A percentile compares a stretch with the other conserved stretches of the same genome.
Conservation (phyloP, 1,284 basidiomycete species). For the Tylopilus orsonianus region DNA sequence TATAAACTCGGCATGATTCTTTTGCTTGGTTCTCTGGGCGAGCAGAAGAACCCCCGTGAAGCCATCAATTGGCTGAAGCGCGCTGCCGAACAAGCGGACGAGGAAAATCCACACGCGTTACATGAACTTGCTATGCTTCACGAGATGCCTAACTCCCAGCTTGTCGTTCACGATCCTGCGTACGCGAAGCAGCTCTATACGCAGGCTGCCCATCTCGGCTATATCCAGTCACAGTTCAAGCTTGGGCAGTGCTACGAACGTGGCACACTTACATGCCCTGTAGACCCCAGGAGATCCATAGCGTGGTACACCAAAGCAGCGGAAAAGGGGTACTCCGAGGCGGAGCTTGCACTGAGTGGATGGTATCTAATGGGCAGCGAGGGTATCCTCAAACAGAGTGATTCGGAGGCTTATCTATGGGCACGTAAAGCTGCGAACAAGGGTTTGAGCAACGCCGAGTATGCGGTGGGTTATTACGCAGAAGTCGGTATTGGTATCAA, state of each 20-base stretch:
- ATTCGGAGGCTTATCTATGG: constrained; percentile 98
- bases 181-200: constrained; percentile 89
- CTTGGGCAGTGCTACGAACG: constrained; percentile 96
- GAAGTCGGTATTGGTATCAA: constrained; percentile 98
- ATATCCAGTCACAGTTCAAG: constrained; percentile 93
- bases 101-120: constrained; percentile 96
- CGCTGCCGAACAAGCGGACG: constrained; percentile 96
- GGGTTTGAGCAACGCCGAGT: constrained; percentile 91
- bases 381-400: constrained; percentile 94
- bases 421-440: constrained; percentile 91
- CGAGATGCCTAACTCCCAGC: constrained; percentile 68
- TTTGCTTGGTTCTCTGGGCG: constrained; percentile 82
- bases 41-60: constrained; percentile 86
- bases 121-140: constrained; percentile 95
- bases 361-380: constrained; percentile 98
- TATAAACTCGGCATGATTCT: constrained; percentile 98
- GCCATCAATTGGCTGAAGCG: constrained; percentile 94
- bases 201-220: constrained; percentile 91
- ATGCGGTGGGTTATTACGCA: constrained; percentile 95
- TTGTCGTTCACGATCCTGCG: constrained; percentile 72
- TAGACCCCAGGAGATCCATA: constrained; percentile 91
- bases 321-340: constrained; percentile 92
- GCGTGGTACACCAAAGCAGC: constrained; percentile 99
- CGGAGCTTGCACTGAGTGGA: constrained; percentile 93
- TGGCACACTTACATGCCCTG: constrained; percentile 84